Base-by-base conservation (phyloP, 805 yeast genomes). In the Metschnikowia santaceciliae region DNA sequence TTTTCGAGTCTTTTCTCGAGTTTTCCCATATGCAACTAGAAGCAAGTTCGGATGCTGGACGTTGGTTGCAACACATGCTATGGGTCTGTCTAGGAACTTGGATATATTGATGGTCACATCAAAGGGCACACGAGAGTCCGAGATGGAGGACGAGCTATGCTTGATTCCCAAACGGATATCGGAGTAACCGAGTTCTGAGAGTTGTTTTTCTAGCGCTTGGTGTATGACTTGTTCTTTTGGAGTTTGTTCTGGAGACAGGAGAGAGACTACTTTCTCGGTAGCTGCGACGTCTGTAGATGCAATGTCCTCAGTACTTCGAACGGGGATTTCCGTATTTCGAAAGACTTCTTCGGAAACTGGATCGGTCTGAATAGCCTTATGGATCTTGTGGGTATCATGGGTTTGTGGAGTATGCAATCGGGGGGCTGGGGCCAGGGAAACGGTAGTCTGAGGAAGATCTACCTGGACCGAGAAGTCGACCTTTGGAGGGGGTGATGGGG, bases 401-500 rank as follows among this genome's bases (percentile, higher is more conserved):
- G 32, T 17, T 14, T 32, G 40, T 30, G 42, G 44, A 10, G 23
- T 19, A 15, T 17, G 33, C 6, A 35, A 6, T 36, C 14, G 11
- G 41, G 45, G 46, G 33, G 13, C 14, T 20, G 10, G 11, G 35
- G 42, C 15, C 37, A 3, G 37, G 46, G 37, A 42, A 17, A 42
- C 36, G 43, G 47, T 13, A 4, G 50, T 8, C 22, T 39, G 56
- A 42, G 33, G 48, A 20, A 47, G 52, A 30, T 66, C 70, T 1
- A 64, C 69, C 49, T 68, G 71, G 15, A 67, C 61, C 14, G 65
- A 69, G 34, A 67, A 59, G 51, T 61, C 62, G 7, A 62, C 61
- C 17, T 49, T 57, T 15, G 54, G 13, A 5, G 46, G 20, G 14
- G 47, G 34, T n/a, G 6, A 23, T 17, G 11, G 23, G 26, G 23